phyloP scores from a whole-genome alignment of 1,284 basidiomycete genomes.

The Erythrobasidium hasegawianum region DNA sequence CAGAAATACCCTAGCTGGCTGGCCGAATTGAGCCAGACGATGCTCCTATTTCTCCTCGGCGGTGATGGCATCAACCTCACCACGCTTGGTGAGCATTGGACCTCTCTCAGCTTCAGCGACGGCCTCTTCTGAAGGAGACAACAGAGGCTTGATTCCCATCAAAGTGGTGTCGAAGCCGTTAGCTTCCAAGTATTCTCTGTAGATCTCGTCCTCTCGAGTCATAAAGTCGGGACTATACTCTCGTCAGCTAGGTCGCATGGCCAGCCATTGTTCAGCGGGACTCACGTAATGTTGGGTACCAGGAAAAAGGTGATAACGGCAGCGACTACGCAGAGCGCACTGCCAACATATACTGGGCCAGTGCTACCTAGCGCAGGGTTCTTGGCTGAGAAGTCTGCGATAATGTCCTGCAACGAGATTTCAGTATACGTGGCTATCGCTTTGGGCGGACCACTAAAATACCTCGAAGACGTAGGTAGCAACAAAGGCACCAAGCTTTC shows the following conservation, averaged over 20 bases:
- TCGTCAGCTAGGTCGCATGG: too few relatives aligned
- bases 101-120: neutral
- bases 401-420: constrained; percentile 25
- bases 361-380: constrained; percentile 48
- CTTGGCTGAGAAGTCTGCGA: constrained; percentile 38
- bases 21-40: too few relatives aligned
- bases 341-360: constrained; percentile 49
- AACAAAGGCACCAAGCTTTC: constrained; percentile 56
- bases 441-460: too few relatives aligned
- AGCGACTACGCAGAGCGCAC: constrained; percentile 69
- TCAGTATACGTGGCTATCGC: too few relatives aligned
- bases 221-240: constrained; percentile 16
- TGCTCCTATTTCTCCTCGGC: too few relatives aligned
- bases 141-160: constrained; percentile 57
- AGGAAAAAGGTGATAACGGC: constrained; percentile 70
- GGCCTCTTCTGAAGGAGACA: constrained; percentile 12
- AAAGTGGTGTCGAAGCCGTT: constrained; percentile 69
- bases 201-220: constrained; percentile 67
- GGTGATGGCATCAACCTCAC: too few relatives aligned
- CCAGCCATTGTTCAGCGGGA: too few relatives aligned
- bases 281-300: constrained; percentile 62
- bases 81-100: too few relatives aligned
- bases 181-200: constrained; percentile 70
- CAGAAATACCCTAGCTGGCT: too few relatives aligned
- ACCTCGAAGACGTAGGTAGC: constrained; percentile 31